Percentiles rank a stretch among this genome's conserved stretches.
Conservation (phyloP, 176 grass and related monocot genomes). For the Juncus inflexus region DNA sequence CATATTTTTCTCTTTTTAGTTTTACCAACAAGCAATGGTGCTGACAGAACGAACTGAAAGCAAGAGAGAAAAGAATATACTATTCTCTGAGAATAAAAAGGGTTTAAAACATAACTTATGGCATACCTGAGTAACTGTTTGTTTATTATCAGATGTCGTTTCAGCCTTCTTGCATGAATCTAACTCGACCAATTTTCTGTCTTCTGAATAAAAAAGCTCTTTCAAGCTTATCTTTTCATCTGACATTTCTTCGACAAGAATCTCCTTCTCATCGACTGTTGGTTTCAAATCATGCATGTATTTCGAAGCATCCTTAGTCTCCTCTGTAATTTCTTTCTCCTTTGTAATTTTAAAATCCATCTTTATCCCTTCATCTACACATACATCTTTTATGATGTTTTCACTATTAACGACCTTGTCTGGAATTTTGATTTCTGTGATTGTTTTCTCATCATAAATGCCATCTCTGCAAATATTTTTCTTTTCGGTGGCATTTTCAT, state of each 20-base stretch:
- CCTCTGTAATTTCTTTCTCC: slow-evolving; percentile 2
- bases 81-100: too few relatives aligned
- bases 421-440: slow-evolving; percentile 52
- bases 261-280: slow-evolving; percentile 5
- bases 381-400: slow-evolving; percentile 77
- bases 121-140: slow-evolving; percentile 47
- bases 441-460: slow-evolving; percentile 61
- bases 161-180: too few relatives aligned
- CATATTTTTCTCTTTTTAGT: neutral
- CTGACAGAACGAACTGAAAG: too few relatives aligned
- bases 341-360: neutral
- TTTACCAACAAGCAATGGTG: neutral
- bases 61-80: too few relatives aligned
- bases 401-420: slow-evolving; percentile 38
- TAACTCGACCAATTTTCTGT: slow-evolving; percentile 17
- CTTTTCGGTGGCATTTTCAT: slow-evolving; percentile 14
- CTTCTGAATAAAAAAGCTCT: slow-evolving; percentile 27
- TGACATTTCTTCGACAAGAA: slow-evolving; percentile 20
- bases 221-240: slow-evolving; percentile 36
- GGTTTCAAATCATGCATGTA: neutral
- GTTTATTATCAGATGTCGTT: slow-evolving; percentile 19
- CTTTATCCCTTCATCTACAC: slow-evolving; percentile 55
- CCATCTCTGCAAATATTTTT: slow-evolving; percentile 28
- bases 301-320: slow-evolving; percentile 29
- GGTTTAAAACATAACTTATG: neutral